Base-by-base conservation (phyloP, 2,329 filamentous ascomycete species). In the Microcyclosporella mali region DNA sequence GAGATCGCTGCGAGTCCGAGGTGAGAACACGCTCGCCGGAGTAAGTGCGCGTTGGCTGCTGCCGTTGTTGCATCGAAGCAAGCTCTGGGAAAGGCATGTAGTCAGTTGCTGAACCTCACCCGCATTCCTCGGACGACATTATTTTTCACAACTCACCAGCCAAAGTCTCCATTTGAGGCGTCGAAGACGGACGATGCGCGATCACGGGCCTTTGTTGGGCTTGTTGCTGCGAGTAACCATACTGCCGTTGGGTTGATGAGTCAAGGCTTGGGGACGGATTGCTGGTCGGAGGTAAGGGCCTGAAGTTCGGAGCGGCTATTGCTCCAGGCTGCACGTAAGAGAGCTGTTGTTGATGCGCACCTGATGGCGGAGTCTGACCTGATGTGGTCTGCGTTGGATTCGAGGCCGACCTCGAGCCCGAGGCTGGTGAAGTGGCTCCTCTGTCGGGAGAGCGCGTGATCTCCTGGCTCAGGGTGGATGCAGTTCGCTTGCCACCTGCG, bases 81-180 rank as follows among this genome's bases (percentile, higher is more conserved):
- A 71, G 60, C 58, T 73, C 71, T 70, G 50, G 37, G 45, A 46
- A 46, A 31, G 37, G 36, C 16, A 18, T 19, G 29, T 19, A 19
- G 33, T 36, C 19, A 34, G 29, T 32, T n/a, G 19, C 27, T 32
- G 41, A 35, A 11, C 16, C 10, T 28, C n/a, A 25, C 7, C 32
- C 6, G n/a, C n/a, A 10, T 31, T 19, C 33, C 21, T 14, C 39
- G 16, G 31, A 25, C 31, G 29, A 29, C 14, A 17, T 34, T 9
- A 3, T 10, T 21, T 12, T 18, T 15, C n/a, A 17, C 16, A 10
- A 59, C 59, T 52, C 55, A 71, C 69, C 69, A 56, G 70, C 68
- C 43, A 72, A 54, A 44, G 68, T 66, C 43, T 73, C 70, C 67
- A 73, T 71, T 34, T 68, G 64, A 21, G 68, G 65, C 12, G 66